Conservation (phyloP, 129 eudicot genomes). For the Silybum marianum region DNA sequence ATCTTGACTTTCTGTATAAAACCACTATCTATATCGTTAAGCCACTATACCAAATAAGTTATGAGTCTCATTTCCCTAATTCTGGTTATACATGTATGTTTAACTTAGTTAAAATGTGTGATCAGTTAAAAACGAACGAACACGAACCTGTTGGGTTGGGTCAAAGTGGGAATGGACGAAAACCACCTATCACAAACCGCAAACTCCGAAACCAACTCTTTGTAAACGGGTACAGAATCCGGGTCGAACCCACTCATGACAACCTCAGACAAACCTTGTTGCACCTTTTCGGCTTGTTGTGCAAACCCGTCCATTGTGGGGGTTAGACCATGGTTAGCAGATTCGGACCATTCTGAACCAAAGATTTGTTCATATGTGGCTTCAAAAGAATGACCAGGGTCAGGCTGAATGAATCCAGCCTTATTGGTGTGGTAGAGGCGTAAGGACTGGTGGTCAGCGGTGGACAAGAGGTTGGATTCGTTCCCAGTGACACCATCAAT, state of each 20-base stretch:
- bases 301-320: constrained; percentile 87
- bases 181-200: constrained; percentile 96
- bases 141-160: constrained; percentile 77
- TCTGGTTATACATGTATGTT: no score
- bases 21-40: no score
- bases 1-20: no score
- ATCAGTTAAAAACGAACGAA: no score
- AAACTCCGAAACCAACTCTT: constrained; percentile 62
- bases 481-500: constrained; percentile 55
- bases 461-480: constrained; percentile 56
- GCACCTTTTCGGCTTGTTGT: constrained; percentile 68
- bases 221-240: constrained; percentile 72
- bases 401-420: constrained; percentile 69
- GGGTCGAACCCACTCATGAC: constrained; percentile 92
- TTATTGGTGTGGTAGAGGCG: constrained; percentile 53
- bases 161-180: constrained; percentile 68
- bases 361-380: constrained; percentile 67
- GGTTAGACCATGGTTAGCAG: constrained; percentile 6
- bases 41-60: no score
- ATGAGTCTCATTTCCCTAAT: no score
- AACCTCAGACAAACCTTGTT: constrained; percentile 54
- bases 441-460: constrained; percentile 33
- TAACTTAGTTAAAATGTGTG: no score
- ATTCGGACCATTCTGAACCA: constrained; percentile 57
- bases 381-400: constrained; percentile 92